Percentiles rank a stretch among this genome's conserved stretches.
phyloP scores from a whole-genome alignment of 345 rosid genomes.

The Dipteronia dyeriana region DNA sequence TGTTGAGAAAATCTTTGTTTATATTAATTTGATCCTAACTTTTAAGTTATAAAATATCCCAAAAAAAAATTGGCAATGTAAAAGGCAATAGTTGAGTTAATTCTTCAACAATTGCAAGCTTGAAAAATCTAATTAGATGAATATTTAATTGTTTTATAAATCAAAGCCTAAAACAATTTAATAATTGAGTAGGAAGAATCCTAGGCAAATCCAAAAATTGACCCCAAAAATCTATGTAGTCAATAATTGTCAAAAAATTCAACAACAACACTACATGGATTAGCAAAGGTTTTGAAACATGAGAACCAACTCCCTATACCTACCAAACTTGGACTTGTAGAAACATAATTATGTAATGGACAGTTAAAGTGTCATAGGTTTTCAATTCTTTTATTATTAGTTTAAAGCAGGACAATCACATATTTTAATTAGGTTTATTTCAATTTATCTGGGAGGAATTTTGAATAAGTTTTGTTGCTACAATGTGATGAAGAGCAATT shows the following conservation, averaged over 20 bases:
- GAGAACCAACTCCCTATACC: neutral
- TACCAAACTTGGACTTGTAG: slow-evolving; percentile 13
- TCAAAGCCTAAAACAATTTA: neutral
- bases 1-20: neutral
- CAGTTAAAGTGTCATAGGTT: neutral
- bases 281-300: neutral
- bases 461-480: neutral
- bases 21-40: neutral
- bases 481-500: neutral
- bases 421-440: neutral
- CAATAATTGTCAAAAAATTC: neutral
- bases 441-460: neutral
- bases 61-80: neutral
- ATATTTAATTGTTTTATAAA: neutral
- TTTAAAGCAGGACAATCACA: slow-evolving; percentile 1
- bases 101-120: neutral
- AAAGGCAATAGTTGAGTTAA: neutral
- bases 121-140: neutral
- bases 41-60: neutral
- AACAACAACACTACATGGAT: neutral
- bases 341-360: neutral
- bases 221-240: slow-evolving; percentile 1
- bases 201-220: neutral
- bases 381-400: neutral
- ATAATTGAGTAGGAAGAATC: neutral